These are phyloP conservation scores for Puccinia polysora DNA, from an alignment of 1,284 basidiomycete genomes.

Conservation along the genomic window DNA sequence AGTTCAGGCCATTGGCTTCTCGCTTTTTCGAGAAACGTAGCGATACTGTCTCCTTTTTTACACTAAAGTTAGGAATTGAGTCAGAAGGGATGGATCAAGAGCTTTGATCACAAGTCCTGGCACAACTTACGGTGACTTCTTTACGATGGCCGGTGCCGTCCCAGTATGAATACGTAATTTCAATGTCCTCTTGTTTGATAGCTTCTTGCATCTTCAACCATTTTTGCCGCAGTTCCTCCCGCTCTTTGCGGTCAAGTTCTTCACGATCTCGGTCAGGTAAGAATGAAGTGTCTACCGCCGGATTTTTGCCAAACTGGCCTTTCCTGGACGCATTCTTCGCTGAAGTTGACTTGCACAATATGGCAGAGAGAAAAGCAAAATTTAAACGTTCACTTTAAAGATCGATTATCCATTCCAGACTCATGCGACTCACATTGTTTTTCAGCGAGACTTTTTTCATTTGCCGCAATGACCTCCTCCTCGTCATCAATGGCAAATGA, in stretches of 20 bases:
- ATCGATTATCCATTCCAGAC: constrained; percentile 43
- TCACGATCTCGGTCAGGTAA: constrained; percentile 94
- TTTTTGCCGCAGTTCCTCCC: constrained; percentile 81
- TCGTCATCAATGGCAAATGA: constrained; percentile 85
- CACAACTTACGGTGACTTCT: constrained; percentile 68
- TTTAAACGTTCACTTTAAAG: constrained; percentile 55
- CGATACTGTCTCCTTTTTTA: constrained; percentile 94
- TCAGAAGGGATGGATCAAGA: constrained; percentile 38
- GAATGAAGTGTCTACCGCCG: constrained; percentile 94
- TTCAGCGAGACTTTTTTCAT: constrained; percentile 45
- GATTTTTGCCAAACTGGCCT: constrained; percentile 84
- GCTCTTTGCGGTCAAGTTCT: constrained; percentile 76
- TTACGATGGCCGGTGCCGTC: constrained; percentile 96
- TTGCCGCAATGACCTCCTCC: constrained; percentile 52
- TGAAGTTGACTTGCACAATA: constrained; percentile 40
- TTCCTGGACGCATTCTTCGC: constrained; percentile 59
- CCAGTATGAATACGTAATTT: constrained; percentile 95
- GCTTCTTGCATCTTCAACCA: constrained; percentile 86
- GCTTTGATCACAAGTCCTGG: not conserved
- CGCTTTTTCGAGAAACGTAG: constrained; percentile 84
- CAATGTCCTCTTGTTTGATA: constrained; percentile 80
- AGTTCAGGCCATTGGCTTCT: constrained; percentile 87
- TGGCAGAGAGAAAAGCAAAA: constrained; percentile 7
- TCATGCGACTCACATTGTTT: constrained; percentile 50
- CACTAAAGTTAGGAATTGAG: constrained; percentile 60